These are phyloP conservation scores for Pseudoperonospora humuli DNA, from an alignment of 352 stramenopile genomes.

Conservation along the genomic window DNA sequence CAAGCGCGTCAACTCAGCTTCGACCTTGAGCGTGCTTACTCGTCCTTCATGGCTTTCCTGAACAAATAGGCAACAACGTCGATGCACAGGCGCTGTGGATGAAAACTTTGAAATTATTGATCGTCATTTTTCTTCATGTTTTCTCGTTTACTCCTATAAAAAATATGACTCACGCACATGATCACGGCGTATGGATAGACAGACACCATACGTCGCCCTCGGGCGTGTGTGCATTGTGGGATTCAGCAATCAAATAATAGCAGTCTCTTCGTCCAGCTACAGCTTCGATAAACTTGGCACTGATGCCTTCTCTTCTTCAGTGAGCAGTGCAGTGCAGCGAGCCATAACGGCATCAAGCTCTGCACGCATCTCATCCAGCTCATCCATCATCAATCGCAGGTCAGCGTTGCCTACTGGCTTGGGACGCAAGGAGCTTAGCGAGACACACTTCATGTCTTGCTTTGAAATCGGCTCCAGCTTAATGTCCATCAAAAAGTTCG, in stretches of 20 bases:
- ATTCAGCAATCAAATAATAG: slow-evolving; percentile 23
- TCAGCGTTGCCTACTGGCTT: slow-evolving; percentile 25
- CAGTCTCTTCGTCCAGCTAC: slow-evolving; percentile 27
- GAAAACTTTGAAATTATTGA: slow-evolving; percentile 25
- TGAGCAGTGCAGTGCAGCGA: slow-evolving; percentile 20
- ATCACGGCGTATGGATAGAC: slow-evolving; percentile 9
- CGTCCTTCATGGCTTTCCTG: slow-evolving; percentile 89
- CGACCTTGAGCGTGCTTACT: slow-evolving; percentile 94
- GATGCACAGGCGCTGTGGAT: neutral
- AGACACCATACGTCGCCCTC: slow-evolving; percentile 2
- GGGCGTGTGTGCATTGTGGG: slow-evolving; percentile 4
- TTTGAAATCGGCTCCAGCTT: slow-evolving; percentile 24
- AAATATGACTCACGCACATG: slow-evolving; percentile 14
- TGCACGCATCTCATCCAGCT: slow-evolving; percentile 30
- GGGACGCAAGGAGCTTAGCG: slow-evolving; percentile 8
- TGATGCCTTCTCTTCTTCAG: slow-evolving; percentile 13
- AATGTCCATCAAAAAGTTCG: slow-evolving; percentile 38
- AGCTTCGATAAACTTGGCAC: slow-evolving; percentile 1
- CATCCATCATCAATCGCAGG: slow-evolving; percentile 31
- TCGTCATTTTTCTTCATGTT: slow-evolving; percentile 23
- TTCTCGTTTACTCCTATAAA: slow-evolving; percentile 18
- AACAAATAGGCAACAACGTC: slow-evolving; percentile 46
- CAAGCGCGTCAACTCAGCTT: slow-evolving; percentile 93
- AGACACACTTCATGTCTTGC: slow-evolving; percentile 18
- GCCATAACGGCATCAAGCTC: slow-evolving; percentile 30